Conservation (phyloP, 2,329 filamentous ascomycete genomes). For the Aspergillus sp. region DNA sequence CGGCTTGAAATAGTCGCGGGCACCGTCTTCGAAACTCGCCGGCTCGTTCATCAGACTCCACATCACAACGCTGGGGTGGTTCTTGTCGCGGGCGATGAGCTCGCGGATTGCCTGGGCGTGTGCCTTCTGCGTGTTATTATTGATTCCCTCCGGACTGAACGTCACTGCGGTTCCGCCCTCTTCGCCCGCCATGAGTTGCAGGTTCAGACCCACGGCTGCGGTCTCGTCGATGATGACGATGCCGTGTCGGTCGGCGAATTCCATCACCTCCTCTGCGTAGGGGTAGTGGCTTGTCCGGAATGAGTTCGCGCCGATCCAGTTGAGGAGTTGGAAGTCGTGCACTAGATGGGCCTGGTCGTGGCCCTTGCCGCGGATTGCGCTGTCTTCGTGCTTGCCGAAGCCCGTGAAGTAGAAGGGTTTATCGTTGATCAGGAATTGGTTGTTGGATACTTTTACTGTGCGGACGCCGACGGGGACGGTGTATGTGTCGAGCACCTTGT, state of each 20-base stretch:
- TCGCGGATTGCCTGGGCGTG: constrained; percentile 1
- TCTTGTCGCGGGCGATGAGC: background rate
- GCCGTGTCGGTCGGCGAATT: background rate
- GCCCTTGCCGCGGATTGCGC: constrained; percentile 13
- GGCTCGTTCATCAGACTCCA: background rate
- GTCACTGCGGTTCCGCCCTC: background rate
- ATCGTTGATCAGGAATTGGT: background rate
- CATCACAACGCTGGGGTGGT: background rate
- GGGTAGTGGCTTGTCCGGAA: constrained; percentile 34
- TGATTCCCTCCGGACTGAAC: background rate
- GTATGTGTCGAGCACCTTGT: background rate
- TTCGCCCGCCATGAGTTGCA: background rate
- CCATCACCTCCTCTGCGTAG: constrained; percentile 18
- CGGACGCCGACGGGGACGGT: background rate
- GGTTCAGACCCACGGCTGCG: background rate
- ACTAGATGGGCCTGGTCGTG: constrained; percentile 32
- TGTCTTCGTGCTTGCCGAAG: constrained; percentile 2
- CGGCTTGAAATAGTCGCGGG: constrained; percentile 27
- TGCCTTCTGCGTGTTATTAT: background rate
- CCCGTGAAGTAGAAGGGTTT: constrained; percentile 1
- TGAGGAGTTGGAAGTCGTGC: constrained; percentile 31
- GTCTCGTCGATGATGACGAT: constrained; percentile 1
- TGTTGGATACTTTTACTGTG: background rate
- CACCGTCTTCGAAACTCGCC: constrained; percentile 11
- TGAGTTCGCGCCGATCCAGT: constrained; percentile 33